A percentile compares a stretch with the other conserved stretches of the same genome.
Conservation (phyloP, 164 flowering plant genomes). For the Brasenia schreberi region DNA sequence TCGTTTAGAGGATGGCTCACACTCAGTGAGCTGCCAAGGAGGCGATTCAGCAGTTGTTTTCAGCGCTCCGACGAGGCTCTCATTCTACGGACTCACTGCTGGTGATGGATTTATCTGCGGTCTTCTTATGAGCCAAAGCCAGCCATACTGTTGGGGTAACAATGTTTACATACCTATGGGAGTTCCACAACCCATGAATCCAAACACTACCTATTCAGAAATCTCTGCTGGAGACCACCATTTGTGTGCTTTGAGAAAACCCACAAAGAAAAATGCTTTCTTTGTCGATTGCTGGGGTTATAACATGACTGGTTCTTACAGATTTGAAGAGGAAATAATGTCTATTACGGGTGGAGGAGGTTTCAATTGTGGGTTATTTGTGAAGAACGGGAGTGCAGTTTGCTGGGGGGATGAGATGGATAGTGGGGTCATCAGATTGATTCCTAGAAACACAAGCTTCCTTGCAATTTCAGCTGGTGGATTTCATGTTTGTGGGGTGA, state of each 20-base stretch:
- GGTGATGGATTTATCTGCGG: slow-evolving; percentile 97
- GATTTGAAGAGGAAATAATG: slow-evolving; percentile 41
- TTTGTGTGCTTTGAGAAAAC: slow-evolving; percentile 55
- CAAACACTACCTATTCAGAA: slow-evolving; percentile 48
- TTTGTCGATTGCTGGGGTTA: slow-evolving; percentile 97
- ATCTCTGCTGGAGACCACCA: slow-evolving; percentile 95
- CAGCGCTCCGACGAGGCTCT: slow-evolving; percentile 52
- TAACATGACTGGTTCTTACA: slow-evolving; percentile 78
- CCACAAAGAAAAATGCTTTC: slow-evolving; percentile 9
- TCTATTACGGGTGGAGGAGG: slow-evolving; percentile 85
- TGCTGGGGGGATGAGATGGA: slow-evolving; percentile 94
- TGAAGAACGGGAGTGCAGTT: slow-evolving; percentile 48
- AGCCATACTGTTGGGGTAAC: slow-evolving; percentile 95
- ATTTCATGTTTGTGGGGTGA: slow-evolving; percentile 85
- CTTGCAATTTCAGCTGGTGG: slow-evolving; percentile 79
- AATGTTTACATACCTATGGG: slow-evolving; percentile 67
- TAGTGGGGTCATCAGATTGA: slow-evolving; percentile 44
- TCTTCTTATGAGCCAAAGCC: slow-evolving; percentile 44
- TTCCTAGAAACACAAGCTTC: slow-evolving; percentile 45
- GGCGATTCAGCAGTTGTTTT: slow-evolving; percentile 65
- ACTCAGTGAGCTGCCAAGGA: slow-evolving; percentile 66
- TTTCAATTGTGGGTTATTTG: slow-evolving; percentile 78
- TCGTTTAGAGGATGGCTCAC: slow-evolving; percentile 64
- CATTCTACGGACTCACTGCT: slow-evolving; percentile 59
- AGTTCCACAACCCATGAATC: slow-evolving; percentile 60